These are phyloP conservation scores for Naegleria lovaniensis DNA, from an alignment of 208 protist genomes.

Conservation along the genomic window DNA sequence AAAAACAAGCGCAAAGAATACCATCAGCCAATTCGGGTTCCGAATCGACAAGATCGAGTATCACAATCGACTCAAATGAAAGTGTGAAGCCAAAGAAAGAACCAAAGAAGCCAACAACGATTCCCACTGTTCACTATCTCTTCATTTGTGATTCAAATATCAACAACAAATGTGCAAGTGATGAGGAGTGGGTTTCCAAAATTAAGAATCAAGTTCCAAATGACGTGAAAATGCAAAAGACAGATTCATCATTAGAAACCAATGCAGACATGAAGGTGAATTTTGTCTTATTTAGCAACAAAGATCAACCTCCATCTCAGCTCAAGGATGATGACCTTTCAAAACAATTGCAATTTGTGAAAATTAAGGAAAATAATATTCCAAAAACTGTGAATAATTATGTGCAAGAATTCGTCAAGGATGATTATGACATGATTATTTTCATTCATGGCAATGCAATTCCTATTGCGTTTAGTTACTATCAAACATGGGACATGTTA, in stretches of 20 bases:
- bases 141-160: neutral
- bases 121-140: neutral
- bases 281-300: neutral
- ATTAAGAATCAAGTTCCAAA: neutral
- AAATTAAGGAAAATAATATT: neutral
- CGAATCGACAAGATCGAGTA: too few relatives aligned
- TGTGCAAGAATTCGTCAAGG: neutral
- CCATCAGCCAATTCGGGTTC: too few relatives aligned
- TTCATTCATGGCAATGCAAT: neutral
- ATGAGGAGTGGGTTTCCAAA: neutral
- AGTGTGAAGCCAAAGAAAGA: neutral
- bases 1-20: too few relatives aligned
- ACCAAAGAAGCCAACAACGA: neutral
- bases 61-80: too few relatives aligned
- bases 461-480: neutral
- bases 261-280: neutral
- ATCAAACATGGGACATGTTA: neutral
- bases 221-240: neutral
- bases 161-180: too few relatives aligned
- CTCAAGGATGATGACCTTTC: neutral
- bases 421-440: neutral
- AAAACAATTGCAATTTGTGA: neutral
- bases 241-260: neutral
- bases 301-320: neutral
- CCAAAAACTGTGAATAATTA: neutral